These are phyloP conservation scores for Darksidea phi DNA, from an alignment of 495 filamentous ascomycete genomes.

Conservation along the genomic window DNA sequence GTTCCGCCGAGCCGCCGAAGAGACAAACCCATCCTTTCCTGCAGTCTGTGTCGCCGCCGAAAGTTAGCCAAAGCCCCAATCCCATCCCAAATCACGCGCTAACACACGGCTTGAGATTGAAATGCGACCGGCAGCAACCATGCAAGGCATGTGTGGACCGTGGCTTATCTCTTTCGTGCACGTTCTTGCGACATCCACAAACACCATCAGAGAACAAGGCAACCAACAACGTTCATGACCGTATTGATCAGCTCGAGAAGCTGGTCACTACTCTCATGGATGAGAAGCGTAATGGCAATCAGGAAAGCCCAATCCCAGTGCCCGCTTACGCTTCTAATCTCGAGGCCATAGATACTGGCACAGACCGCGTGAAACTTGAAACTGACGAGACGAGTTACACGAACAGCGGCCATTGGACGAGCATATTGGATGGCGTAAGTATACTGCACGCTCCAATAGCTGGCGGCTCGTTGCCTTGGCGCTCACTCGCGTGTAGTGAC, in stretches of 20 bases:
- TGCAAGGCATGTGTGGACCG: slow-evolving; percentile 26
- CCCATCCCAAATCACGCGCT: not conserved
- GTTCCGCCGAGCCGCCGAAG: slow-evolving; percentile 23
- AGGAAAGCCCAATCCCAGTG: too few species aligned
- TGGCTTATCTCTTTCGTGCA: slow-evolving; percentile 22
- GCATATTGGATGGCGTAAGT: slow-evolving; percentile 21
- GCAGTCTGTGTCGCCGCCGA: slow-evolving; percentile 18
- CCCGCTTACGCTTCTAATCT: too few species aligned
- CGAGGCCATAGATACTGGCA: not conserved
- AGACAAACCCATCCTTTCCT: slow-evolving; percentile 28
- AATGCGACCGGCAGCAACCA: slow-evolving; percentile 28
- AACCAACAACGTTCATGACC: slow-evolving; percentile 21
- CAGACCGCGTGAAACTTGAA: slow-evolving; percentile 21
- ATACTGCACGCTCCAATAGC: too few species aligned
- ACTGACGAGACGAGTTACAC: slow-evolving; percentile 18
- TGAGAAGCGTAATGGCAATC: not conserved
- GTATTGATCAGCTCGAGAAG: slow-evolving; percentile 23
- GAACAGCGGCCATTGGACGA: slow-evolving; percentile 22
- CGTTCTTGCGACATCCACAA: slow-evolving; percentile 4
- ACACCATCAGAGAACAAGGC: not conserved
- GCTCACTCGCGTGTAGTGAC: too few species aligned
- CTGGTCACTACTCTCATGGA: slow-evolving; percentile 24
- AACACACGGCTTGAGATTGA: slow-evolving; percentile 6
- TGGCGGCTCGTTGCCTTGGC: too few species aligned
- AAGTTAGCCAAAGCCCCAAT: slow-evolving; percentile 13